Evolutionary conservation across 441 rosid species (phyloP).

Genomic region (Pelargonium citronellum): DNA sequence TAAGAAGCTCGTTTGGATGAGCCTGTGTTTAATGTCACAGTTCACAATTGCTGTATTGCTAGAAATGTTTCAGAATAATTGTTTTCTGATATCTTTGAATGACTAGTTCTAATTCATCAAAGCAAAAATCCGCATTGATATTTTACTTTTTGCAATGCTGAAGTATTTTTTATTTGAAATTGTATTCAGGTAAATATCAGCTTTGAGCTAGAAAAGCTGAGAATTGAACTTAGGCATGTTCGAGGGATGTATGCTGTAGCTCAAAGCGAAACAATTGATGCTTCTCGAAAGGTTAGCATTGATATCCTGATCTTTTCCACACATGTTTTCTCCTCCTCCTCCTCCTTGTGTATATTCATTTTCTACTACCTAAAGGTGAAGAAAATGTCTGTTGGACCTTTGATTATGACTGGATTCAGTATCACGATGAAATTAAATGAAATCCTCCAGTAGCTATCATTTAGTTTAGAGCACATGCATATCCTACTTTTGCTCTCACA

Average conservation of each 20-base stretch:
- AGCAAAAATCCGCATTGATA: too few relatives aligned
- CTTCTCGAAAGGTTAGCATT: conserved; percentile 61
- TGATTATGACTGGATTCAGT: not conserved
- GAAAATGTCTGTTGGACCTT: not conserved
- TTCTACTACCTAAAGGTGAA: not conserved
- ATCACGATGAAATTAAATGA: not conserved
- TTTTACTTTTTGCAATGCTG: not conserved
- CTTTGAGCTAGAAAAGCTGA: conserved; percentile 79
- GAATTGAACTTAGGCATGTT: conserved; percentile 70
- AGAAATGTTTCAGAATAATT: not conserved
- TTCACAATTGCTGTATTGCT: not conserved
- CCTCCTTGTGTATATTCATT: not conserved
- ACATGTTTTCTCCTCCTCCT: not conserved
- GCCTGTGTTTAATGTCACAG: too few relatives aligned
- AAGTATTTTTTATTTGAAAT: conserved; percentile 15
- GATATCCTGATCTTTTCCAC: not conserved
- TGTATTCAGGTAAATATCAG: conserved; percentile 44
- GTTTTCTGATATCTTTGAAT: not conserved
- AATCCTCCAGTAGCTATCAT: not conserved
- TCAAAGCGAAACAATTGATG: conserved; percentile 65
- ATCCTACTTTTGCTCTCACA: not conserved
- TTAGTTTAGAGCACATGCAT: not conserved
- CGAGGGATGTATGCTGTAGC: conserved; percentile 68
- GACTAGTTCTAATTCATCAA: not conserved
- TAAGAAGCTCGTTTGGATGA: not conserved